A percentile compares a stretch with the other conserved stretches of the same genome.
Conservation (phyloP, 1,284 basidiomycete genomes). For the Pisolithus thermaeus region DNA sequence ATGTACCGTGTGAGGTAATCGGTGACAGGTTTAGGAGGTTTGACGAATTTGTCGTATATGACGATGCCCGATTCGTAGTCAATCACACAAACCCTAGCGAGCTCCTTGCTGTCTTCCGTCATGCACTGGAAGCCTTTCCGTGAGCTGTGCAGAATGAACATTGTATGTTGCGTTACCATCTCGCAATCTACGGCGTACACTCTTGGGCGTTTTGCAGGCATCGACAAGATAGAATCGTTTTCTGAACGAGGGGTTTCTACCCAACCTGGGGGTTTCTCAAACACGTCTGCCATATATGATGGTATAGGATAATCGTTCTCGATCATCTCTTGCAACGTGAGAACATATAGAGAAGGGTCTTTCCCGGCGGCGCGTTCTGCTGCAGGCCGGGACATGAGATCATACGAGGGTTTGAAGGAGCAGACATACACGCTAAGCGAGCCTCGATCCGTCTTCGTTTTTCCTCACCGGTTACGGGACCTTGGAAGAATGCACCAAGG, state of each 20-base stretch:
- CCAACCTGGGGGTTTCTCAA: conserved; percentile 58
- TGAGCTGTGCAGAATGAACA: conserved; percentile 1
- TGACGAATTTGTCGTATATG: conserved; percentile 83
- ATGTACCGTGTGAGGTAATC: conserved; percentile 83
- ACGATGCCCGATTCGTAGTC: conserved; percentile 67
- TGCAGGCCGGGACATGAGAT: conserved; percentile 20
- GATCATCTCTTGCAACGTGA: conserved; percentile 79
- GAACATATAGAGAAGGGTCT: conserved; percentile 64
- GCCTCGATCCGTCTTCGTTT: conserved; percentile 60
- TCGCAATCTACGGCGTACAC: conserved; percentile 85
- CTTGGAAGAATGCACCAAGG: conserved; percentile 73
- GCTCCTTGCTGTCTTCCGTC: conserved; percentile 82
- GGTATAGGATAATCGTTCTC: conserved; percentile 88
- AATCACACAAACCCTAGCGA: conserved; percentile 80
- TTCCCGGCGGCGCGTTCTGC: conserved; percentile 56
- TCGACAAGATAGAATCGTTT: conserved; percentile 23
- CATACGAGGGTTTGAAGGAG: not conserved
- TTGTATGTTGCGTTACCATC: conserved; percentile 57
- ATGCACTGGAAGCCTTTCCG: conserved; percentile 50
- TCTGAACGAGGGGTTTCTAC: conserved; percentile 67
- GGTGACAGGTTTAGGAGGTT: conserved; percentile 71
- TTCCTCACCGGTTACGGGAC: conserved; percentile 73
- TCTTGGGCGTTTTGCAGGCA: conserved; percentile 31
- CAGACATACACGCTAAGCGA: conserved; percentile 47
- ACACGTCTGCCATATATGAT: conserved; percentile 68